Evolutionary conservation across 257 asterid genomes (phyloP), one percentile per base, ranked within the genome.

Genomic region (Prunella vulgaris): DNA sequence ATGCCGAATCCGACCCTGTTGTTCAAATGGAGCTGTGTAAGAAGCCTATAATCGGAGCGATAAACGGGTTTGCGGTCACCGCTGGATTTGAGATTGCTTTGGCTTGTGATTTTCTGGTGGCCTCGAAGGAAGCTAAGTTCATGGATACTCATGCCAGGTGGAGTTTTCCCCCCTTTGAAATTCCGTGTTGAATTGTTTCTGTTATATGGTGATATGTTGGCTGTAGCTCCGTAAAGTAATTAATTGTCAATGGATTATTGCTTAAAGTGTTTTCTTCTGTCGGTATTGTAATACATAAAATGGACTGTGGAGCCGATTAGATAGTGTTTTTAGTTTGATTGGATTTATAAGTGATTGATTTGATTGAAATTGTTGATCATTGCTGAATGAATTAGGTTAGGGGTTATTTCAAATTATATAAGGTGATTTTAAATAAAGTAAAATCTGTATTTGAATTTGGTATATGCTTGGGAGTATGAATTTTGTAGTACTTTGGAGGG

Each of bases 141-240:
- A 83, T 93, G 82, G 99, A 93, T 58, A 93, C 99, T 69, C 99
- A 93, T 73, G 93, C 99, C 51, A 87, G 89, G 99, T 90, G 12
- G 15, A 12, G 7, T 7, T 33, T 32, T 17, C 35, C 20, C 10
- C 21, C 17, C 52, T 7, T 1, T 20, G 21, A 6, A 10, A 22
- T 8, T 7, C 44, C 58, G 25, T 4, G 18, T 14, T 42, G 51
- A 42, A 9, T 42, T 42, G n/a, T n/a, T 17, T n/a, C 15, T 46
- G 21, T 44, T 18, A 3, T 44, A 10, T 53, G 10, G 7, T 71
- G 30, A 71, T 61, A 1, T 14, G 3, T 15, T 49, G 21, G 46
- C 17, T 58, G 30, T 42, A 25, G 58, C 21, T 24, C 24, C 14
- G 49, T n/a, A 37, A n/a, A 13, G 40, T 12, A 42, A 32, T 6